These are phyloP conservation scores for Chlorencoelia australis DNA, from an alignment of 2,329 filamentous ascomycete genomes.

Conservation along the genomic window DNA sequence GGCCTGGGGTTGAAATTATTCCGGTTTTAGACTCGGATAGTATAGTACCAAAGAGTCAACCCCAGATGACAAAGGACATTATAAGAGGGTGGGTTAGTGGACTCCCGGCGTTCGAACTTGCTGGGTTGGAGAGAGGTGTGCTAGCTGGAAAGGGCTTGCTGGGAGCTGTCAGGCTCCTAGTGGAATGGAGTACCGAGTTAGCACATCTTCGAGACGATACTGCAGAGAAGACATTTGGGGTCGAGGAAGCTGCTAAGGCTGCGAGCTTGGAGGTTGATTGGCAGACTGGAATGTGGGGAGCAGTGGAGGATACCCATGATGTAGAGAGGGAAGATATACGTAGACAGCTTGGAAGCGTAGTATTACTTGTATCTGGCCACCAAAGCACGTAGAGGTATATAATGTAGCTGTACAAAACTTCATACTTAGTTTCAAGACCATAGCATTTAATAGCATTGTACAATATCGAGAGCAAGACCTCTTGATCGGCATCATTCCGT, in stretches of 20 bases:
- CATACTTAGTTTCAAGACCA: no score
- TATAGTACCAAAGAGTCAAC: slow-evolving; percentile 68
- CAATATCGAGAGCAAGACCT: no score
- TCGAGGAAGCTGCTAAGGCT: slow-evolving; percentile 71
- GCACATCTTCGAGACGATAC: slow-evolving; percentile 35
- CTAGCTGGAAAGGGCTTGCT: slow-evolving; percentile 82
- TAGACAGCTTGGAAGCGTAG: slow-evolving; percentile 78
- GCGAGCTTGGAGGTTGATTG: slow-evolving; percentile 78
- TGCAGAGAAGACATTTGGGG: slow-evolving; percentile 48
- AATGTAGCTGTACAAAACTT: no score
- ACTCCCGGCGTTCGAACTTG: slow-evolving; percentile 70
- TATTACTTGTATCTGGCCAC: slow-evolving; percentile 73
- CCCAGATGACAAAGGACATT: slow-evolving; percentile 62
- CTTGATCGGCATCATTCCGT: no score
- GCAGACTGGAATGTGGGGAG: slow-evolving; percentile 88
- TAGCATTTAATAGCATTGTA: no score
- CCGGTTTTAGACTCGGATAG: slow-evolving; percentile 72
- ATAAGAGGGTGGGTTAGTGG: slow-evolving; percentile 68
- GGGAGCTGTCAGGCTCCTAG: slow-evolving; percentile 63
- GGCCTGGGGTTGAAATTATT: slow-evolving; percentile 71
- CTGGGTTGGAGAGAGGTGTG: slow-evolving; percentile 73
- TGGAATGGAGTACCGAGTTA: slow-evolving; percentile 78
- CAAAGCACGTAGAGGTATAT: no score
- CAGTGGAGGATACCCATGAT: slow-evolving; percentile 94
- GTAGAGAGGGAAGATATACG: slow-evolving; percentile 84